Base-by-base conservation (phyloP, 1,284 basidiomycete genomes). In the Meira miltonrushii region DNA sequence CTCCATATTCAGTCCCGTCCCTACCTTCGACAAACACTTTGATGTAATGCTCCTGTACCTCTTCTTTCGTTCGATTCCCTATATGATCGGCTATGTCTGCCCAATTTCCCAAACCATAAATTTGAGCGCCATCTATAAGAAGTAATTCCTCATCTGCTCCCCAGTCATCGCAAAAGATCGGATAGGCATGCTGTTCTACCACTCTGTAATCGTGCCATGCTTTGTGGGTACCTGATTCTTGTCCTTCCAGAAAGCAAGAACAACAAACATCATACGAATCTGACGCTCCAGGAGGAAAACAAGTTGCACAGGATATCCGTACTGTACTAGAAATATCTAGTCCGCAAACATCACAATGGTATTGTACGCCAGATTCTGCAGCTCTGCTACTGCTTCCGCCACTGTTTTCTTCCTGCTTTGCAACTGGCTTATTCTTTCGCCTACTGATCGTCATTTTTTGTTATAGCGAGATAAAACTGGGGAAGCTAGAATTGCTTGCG, bases 131-230 rank as follows among this genome's bases (percentile, higher is more conserved):
- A 60, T 95, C 92, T 54, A 97, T 83, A 38, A 98, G 82, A 10
- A 96, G 82, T 1, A 97, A 82, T 78, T 98, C 95, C 88, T 98
- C 94, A 80, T 98, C 94, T 9, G 93, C 95, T 39, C 93, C 94
- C 94, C 94, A 98, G 76, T 95, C 92, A 62, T 89, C 86, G 12
- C 86, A 85, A 73, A 96, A 95, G 73, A 98, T 95, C 4, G 94
- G 94, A 78, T 94, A 92, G 8, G 94, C 90, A 71, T 95, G 85
- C 81, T 95, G 92, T 90, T 96, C 78, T 64, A 97, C 88, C 56
- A 98, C 88, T 58, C 92, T 88, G 79, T 98, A 98, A 58, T 88
- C 82, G 80, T 98, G 95, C 69, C 86, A 85, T 57, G 88, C 85
- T 78, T 89, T 90, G 78, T 98, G 94, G 63, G 84, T 84, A 48